Percentiles rank a stretch among this genome's conserved stretches.
Conservation (phyloP, 768 basidiomycete genomes). For the Hericium alpestre region DNA sequence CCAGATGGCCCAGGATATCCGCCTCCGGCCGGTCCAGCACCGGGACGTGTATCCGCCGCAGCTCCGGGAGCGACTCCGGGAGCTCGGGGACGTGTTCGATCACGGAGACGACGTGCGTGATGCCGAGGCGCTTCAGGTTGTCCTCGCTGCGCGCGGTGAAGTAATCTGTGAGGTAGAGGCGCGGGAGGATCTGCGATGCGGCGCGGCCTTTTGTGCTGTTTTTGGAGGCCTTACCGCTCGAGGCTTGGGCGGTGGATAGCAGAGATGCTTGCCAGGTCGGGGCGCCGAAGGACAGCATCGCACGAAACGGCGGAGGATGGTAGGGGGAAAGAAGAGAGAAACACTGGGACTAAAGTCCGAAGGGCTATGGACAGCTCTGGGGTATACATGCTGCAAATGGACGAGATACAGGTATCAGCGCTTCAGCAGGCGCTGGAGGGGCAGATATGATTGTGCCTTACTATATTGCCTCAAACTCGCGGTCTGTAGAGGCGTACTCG, state of each 20-base stretch:
- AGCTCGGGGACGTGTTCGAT: conserved; percentile 40
- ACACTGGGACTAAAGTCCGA: too few species aligned
- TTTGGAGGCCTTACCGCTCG: background rate
- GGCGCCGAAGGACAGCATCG: conserved; percentile 6
- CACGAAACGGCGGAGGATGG: background rate
- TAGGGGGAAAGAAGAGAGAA: background rate
- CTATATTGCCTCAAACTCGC: background rate
- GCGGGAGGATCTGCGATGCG: conserved; percentile 28
- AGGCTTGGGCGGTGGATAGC: background rate
- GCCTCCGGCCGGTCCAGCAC: conserved; percentile 30
- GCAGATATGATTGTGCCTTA: background rate
- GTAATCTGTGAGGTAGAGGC: conserved; percentile 57
- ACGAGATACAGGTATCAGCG: background rate
- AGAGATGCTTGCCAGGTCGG: conserved; percentile 7
- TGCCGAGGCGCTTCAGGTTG: conserved; percentile 43
- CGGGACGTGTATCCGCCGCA: conserved; percentile 43
- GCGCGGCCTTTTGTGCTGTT: conserved; percentile 6
- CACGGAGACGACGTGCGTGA: conserved; percentile 66
- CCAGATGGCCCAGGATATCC: conserved; percentile 37
- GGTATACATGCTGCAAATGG: background rate
- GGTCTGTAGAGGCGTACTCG: too few species aligned
- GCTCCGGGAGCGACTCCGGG: conserved; percentile 24
- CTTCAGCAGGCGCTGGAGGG: background rate
- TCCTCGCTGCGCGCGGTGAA: conserved; percentile 40
- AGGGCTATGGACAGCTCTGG: background rate